Evolutionary conservation across 495 filamentous ascomycete species (phyloP).

Genomic region (Podospora australis): DNA sequence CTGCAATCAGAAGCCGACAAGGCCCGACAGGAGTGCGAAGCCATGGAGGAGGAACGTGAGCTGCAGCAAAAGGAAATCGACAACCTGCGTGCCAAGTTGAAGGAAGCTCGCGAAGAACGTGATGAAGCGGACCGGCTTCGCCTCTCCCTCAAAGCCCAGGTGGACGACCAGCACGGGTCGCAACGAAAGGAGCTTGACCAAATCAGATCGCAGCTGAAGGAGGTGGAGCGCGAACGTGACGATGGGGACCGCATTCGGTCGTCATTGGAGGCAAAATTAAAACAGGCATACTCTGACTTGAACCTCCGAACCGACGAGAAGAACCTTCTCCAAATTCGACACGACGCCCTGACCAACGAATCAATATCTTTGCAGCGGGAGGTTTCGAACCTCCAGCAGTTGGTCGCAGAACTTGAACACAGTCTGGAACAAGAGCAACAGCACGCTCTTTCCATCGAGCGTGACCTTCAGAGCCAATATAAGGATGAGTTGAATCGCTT

Average conservation of each 20-base stretch:
- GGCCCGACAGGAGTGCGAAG: slow-evolving; percentile 52
- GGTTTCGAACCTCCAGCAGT: slow-evolving; percentile 47
- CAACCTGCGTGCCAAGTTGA: slow-evolving; percentile 32
- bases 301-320: slow-evolving; percentile 58
- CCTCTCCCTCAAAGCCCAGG: slow-evolving; percentile 35
- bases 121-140: slow-evolving; percentile 34
- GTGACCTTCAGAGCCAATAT: slow-evolving; percentile 51
- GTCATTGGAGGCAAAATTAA: slow-evolving; percentile 51
- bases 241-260: slow-evolving; percentile 54
- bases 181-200: slow-evolving; percentile 40
- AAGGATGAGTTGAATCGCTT: slow-evolving; percentile 57
- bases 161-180: slow-evolving; percentile 49
- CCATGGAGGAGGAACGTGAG: slow-evolving; percentile 37
- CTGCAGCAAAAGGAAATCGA: slow-evolving; percentile 41
- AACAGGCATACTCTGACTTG: slow-evolving; percentile 52
- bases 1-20: slow-evolving; percentile 58
- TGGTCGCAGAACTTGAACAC: slow-evolving; percentile 53
- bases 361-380: slow-evolving; percentile 61
- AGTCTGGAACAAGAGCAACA: slow-evolving; percentile 54
- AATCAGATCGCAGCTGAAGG: slow-evolving; percentile 48
- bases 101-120: slow-evolving; percentile 37
- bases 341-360: slow-evolving; percentile 63
- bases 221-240: slow-evolving; percentile 57
- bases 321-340: slow-evolving; percentile 60
- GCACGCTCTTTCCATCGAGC: slow-evolving; percentile 51